phyloP scores from a whole-genome alignment of 345 rosid species.

The Salix purpurea region DNA sequence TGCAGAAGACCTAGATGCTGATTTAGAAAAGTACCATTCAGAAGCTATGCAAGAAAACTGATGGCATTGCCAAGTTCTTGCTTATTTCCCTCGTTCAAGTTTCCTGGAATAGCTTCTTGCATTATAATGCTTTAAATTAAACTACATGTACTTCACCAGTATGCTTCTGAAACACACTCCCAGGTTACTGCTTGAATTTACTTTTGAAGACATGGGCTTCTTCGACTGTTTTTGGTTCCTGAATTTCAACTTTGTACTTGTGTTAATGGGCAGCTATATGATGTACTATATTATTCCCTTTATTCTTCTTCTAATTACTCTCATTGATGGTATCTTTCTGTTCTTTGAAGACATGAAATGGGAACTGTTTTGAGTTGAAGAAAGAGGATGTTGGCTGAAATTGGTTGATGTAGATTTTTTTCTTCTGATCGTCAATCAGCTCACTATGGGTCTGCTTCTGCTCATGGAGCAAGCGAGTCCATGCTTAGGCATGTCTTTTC shows the following conservation, averaged over 20 bases:
- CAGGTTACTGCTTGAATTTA: not conserved
- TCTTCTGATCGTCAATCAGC: not conserved
- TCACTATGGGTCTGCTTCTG: not conserved
- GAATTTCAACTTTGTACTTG: not conserved
- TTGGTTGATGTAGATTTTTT: not conserved
- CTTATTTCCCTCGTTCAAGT: not conserved
- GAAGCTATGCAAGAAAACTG: conserved; percentile 72
- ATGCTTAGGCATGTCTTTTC: too few species aligned
- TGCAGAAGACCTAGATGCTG: conserved; percentile 95
- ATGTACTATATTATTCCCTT: not conserved
- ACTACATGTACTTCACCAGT: not conserved
- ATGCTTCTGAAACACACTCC: not conserved
- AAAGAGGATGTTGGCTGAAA: not conserved
- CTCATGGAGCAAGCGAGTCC: not conserved
- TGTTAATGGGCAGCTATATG: not conserved
- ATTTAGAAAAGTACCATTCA: conserved; percentile 79
- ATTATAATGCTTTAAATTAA: not conserved
- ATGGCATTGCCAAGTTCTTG: conserved; percentile 13
- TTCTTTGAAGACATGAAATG: not conserved
- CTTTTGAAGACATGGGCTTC: not conserved
- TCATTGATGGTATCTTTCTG: not conserved
- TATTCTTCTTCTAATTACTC: not conserved
- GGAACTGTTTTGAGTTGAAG: not conserved
- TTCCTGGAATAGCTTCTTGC: not conserved
- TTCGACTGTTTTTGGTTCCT: not conserved